Base-by-base conservation (phyloP, 352 stramenopile species). In the Phytophthora capsici region DNA sequence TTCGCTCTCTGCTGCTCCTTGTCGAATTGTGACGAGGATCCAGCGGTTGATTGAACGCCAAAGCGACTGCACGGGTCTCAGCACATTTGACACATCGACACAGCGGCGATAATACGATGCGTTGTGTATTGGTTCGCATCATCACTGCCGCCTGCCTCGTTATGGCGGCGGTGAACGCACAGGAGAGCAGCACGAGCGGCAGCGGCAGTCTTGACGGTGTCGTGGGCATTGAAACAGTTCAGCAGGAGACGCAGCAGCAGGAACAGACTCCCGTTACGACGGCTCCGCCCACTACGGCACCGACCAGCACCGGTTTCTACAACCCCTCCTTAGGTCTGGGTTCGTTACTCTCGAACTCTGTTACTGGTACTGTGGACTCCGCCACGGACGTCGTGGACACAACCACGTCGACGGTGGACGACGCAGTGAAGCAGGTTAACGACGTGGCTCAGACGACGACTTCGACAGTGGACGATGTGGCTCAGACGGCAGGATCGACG, bases 91-190 rank as follows among this genome's bases (percentile, higher is more conserved):
- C 40, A 30, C 48, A 52, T 45, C 51, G 20, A 40, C 22, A 40
- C 32, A 38, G 6, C 16, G 20, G 12, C 48, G 32, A 30, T 45
- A 20, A 5, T 28, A 45, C 20, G 28, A 76, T 76, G 68, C 63
- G 63, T n/a, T 37, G n/a, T 40, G 47, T 26, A 40, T 49, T 65
- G 30, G 43, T 76, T 40, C 51, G 65, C 41, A 52, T 66, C 43
- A 55, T 67, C 30, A 53, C 59, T 20, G 68, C 54, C 6, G 68
- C 63, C 54, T 73, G 63, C 57, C 52, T 71, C 50, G 48, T 66
- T 2, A 16, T 48, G 54, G 41, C 63, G 52, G 54, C 68, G 6
- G 57, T 45, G 43, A 25, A 61, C 32, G 68, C 68, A 1, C 36
- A 63, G 36, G 53, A 58, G 23, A 43, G 54, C 50, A 58, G 54